Evolutionary conservation across 192 early-diverging fungal genomes (phyloP), one percentile per base, ranked within the genome.

Genomic region (Coemansia sp.): DNA sequence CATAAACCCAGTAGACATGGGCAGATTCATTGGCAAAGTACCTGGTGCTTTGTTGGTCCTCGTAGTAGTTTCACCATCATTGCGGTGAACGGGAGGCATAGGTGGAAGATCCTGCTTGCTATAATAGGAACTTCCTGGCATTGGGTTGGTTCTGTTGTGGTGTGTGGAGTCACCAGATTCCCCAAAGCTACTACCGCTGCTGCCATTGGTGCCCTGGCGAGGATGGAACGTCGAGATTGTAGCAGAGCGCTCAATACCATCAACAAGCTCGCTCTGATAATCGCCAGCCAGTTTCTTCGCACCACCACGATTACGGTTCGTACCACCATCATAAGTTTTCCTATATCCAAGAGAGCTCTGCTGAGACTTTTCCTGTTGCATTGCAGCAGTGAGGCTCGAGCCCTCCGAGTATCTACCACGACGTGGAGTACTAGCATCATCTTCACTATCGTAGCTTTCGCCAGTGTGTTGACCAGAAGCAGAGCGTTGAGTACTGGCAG

Each of bases 341-440:
- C 74, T 71, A 56, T 82, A 71, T 0, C 59, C 12, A 22, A 78
- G 75, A 51, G 61, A 49, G 58, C 31, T 48, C 54, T 66, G 65
- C 21, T 47, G 24, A 3, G 63, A 6, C 59, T 68, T 78, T 8
- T 82, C 74, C 27, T 68, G 69, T 59, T 74, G 68, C 75, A 82
- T 73, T 23, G 77, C 58, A 0, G 63, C 26, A 12, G 65, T 78
- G 56, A 77, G 56, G 41, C 81, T 78, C 23, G 71, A 69, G 52
- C 76, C 73, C 62, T 83, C 72, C 14, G 69, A 76, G 67, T 69
- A 73, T 22, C 81, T 64, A 60, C 62, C 80, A 51, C 76, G 71
- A 38, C 76, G 73, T 38, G 32, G 67, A 24, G 54, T 48, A 22
- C 31, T 58, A 14, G 30, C 54, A 23, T 68, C 73, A 1, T 73